These are phyloP conservation scores for Cordyceps javanica DNA, from an alignment of 2,329 filamentous ascomycete species.

Conservation along the genomic window DNA sequence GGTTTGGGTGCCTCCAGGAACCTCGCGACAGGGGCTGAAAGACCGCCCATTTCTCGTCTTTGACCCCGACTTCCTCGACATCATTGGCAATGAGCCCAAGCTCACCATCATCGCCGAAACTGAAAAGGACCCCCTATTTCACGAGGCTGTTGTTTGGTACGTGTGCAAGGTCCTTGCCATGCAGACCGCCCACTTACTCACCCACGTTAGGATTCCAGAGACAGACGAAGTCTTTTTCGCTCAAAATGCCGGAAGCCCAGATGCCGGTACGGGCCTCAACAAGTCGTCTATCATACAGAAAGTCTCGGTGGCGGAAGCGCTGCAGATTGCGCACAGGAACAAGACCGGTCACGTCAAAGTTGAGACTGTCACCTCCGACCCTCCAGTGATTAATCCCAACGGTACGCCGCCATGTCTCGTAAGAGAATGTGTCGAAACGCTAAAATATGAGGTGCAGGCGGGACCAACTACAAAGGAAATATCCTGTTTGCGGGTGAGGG, in stretches of 20 bases:
- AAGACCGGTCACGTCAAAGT: slow-evolving; percentile 37
- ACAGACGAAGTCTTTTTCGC: slow-evolving; percentile 50
- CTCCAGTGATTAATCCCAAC: slow-evolving; percentile 44
- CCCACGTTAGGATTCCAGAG: slow-evolving; percentile 19
- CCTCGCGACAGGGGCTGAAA: slow-evolving; percentile 29
- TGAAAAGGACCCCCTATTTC: slow-evolving; percentile 41
- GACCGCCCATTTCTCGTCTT: slow-evolving; percentile 40
- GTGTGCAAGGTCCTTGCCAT: too few species aligned
- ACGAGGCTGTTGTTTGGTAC: slow-evolving; percentile 51
- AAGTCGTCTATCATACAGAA: slow-evolving; percentile 47
- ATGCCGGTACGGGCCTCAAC: slow-evolving; percentile 42
- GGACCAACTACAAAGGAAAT: slow-evolving; percentile 43
- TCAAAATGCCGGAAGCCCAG: slow-evolving; percentile 42
- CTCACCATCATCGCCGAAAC: slow-evolving; percentile 43
- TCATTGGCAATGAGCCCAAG: slow-evolving; percentile 43
- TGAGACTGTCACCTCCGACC: slow-evolving; percentile 33
- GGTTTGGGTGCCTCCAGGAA: slow-evolving; percentile 33
- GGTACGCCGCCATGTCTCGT: slow-evolving; percentile 26
- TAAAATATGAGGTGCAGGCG: slow-evolving; percentile 30
- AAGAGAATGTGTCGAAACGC: background rate
- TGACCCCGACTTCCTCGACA: slow-evolving; percentile 42
- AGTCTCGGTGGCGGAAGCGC: slow-evolving; percentile 39
- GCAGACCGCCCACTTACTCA: background rate
- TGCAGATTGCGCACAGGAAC: slow-evolving; percentile 30
- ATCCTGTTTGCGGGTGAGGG: slow-evolving; percentile 46